Percentiles rank a stretch among this genome's conserved stretches.
phyloP scores from a whole-genome alignment of 176 grass and related monocot genomes.

The Thalia dealbata region DNA sequence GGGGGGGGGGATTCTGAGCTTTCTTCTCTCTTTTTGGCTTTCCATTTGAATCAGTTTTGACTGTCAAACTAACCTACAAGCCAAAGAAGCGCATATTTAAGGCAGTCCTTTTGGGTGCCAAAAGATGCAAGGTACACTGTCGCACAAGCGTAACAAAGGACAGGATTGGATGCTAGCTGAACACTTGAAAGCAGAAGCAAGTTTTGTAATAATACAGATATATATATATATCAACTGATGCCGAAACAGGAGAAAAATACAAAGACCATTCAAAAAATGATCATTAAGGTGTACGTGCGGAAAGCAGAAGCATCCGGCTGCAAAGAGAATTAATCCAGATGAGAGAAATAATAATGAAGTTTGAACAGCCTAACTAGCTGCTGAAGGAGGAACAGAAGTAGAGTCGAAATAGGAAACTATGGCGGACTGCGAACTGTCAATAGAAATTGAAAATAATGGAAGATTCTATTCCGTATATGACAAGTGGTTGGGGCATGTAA shows the following conservation, averaged over 20 bases:
- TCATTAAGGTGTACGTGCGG: no score
- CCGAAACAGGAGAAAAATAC: no score
- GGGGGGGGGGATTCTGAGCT: not conserved
- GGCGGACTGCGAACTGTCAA: conserved; percentile 3
- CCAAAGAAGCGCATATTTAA: not conserved
- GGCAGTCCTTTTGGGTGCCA: not conserved
- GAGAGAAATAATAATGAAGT: conserved; percentile 45
- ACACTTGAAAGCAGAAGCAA: no score
- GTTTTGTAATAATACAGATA: no score
- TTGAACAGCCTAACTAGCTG: conserved; percentile 35
- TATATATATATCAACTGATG: no score
- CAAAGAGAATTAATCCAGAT: no score
- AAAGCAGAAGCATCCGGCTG: no score
- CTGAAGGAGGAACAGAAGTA: no score
- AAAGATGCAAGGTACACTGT: not conserved
- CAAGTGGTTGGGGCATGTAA: conserved; percentile 32
- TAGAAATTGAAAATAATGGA: conserved; percentile 65
- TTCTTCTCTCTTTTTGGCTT: not conserved
- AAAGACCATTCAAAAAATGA: no score
- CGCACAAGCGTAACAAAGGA: not conserved
- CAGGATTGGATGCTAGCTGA: not conserved
- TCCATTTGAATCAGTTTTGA: not conserved
- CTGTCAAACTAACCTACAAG: not conserved
- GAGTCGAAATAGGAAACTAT: not conserved
- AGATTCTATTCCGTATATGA: conserved; percentile 84